Evolutionary conservation across 2,329 filamentous ascomycete species (phyloP), one percentile per base, ranked within the genome.

Genomic region (Cryphonectria parasitica): DNA sequence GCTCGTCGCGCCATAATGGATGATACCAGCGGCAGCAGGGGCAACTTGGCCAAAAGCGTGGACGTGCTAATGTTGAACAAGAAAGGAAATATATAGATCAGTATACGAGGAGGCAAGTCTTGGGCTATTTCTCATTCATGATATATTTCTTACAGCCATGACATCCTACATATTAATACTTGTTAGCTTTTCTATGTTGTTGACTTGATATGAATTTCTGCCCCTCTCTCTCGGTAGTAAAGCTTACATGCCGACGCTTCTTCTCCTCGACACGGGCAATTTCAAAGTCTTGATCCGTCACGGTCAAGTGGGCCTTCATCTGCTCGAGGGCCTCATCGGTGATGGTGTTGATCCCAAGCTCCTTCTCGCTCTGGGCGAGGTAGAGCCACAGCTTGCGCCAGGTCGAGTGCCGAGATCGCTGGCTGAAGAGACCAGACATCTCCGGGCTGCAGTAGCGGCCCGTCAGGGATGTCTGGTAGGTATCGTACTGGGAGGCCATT

Each of bases 301-400:
- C 86, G n/a, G 85, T 85, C 61, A 95, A 83, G 72, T 95, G 86
- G n/a, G 88, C 87, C 74, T 87, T 86, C 88, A 97, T 92, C 80
- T 94, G 88, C 71, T 90, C 86, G 67, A 98, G 84, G 11, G 94
- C 94, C 76, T 95, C 89, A 28, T 87, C 80, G 19, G 88, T 90
- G 78, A 97, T 95, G 61, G 82, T 79, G 11, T 87, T 83, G 63
- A 97, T 87, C 2, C 94, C 94, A 2, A 97, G 87, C 80, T 95
- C 91, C 79, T 90, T 90, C 84, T 97, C 91, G 13, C 88, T 86
- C 84, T 97, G 91, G 34, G 94, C 94, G 15, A 97, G 91, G 82
- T 87, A 90, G 61, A 95, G 84, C 95, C 95, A 98, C 25, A 97
- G 88, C 79, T 92, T 87, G 74, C 94, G 89, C 94, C 94, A 97